Base-by-base conservation (phyloP, 768 basidiomycete species). In the Mycena capillaripes region DNA sequence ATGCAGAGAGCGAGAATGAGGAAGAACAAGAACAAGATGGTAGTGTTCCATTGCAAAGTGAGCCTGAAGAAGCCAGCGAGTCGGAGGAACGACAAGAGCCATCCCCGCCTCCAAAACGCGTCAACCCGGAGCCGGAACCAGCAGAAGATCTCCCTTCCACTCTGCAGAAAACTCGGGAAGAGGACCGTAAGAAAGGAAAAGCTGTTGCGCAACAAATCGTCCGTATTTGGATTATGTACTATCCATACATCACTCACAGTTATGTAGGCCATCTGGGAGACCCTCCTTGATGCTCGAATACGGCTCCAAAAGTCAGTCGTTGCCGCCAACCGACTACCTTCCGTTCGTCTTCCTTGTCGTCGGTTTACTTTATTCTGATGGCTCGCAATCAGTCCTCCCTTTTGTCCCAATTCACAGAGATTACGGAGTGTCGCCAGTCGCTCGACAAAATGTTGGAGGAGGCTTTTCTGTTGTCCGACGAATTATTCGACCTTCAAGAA, bases 261-360 rank as follows among this genome's bases (percentile, higher is more conserved):
- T 53, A 57, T 34, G 67, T 48, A 98, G 96, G 85, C 86, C 3
- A 81, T 97, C 40, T 98, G 96, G 94, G 96, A 98, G 80, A 86
- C 88, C 6, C 85, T 98, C 42, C 86, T 98, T 32, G 95, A 98
- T 79, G 90, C 94, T n/a, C 90, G 97, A 40, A 99, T 99, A 79
- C 92, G 92, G 29, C 81, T 98, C 52, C 97, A 98, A 82, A 98
- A 97, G 83, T 89, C 92, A 27, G 85, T 91, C 53, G 77, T 85
- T 2, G 84, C 91, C 14, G 86, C 91, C 8, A 94, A 95, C 77
- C 83, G 84, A 58, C 85, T 98, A 8, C 92, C 94, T 38, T 77
- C 74, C 38, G 95, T 92, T 77, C 75, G 91, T 42, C 48, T 21
- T 23, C 14, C 30, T n/a, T 38, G 38, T 30, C 11, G 32, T 34